Base-by-base conservation (phyloP, 257 asterid species). In the Salvia rosmarinus region DNA sequence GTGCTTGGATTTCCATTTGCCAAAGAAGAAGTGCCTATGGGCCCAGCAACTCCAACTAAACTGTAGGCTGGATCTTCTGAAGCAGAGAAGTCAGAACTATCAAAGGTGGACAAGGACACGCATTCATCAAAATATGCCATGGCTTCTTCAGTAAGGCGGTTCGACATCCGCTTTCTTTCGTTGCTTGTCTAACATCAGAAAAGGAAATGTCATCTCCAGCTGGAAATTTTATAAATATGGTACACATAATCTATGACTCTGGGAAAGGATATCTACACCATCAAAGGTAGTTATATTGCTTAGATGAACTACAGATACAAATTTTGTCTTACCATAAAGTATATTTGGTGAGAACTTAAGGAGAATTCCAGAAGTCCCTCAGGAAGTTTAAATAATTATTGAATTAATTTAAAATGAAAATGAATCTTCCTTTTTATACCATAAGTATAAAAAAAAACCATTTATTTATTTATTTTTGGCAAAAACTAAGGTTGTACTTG, bases 1-100 rank as follows among this genome's bases (percentile, higher is more conserved):
- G 75, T 49, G 77, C 64, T 77, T 16, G 75, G 79, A 58, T 68
- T 77, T 78, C 68, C 89, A 68, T 79, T 83, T 52, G 68, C 80
- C 12, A 72, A 71, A 56, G 86, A 79, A 19, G 76, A 63, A 51
- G 81, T 30, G 23, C 63, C 47, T 4, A 44, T 54, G 9, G 78
- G 68, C 5, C 44, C 56, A 30, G 77, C 54, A 55, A 77, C 70
- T 75, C 85, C 86, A 59, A 77, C 78, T 51, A 86, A 79, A 66
- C 71, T 70, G 72, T 46, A 77, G 76, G 82, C 76, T 16, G 81
- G 90, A 68, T 90, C 96, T 80, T 90, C 98, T 30, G 97, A 64
- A 72, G 98, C 98, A 28, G 98, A 92, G 86, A 92, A 92, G 78
- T 92, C 98, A 20, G 98, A 92, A 79, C 97, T 87, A 82, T 92